Evolutionary conservation across 352 stramenopile genomes (phyloP).

Genomic region (Phytophthora ohioensis): DNA sequence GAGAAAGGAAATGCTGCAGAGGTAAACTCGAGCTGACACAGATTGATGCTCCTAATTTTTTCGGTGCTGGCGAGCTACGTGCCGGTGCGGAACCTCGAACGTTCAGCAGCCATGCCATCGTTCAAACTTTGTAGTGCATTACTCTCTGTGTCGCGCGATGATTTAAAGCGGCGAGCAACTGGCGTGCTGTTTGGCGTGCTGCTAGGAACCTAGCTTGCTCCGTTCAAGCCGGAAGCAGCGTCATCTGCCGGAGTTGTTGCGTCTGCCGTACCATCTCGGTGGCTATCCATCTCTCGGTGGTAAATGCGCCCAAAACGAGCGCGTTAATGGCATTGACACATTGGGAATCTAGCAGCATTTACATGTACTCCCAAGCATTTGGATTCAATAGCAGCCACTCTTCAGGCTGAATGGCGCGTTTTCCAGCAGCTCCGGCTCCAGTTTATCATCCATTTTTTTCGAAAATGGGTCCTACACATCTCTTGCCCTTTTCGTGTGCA

Average conservation of each 20-base stretch:
- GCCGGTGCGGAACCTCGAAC: neutral
- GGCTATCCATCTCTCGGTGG: neutral
- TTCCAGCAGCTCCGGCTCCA: neutral
- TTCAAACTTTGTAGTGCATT: no score
- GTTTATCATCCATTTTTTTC: neutral
- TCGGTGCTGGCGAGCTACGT: neutral
- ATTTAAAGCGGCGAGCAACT: slow-evolving; percentile 6
- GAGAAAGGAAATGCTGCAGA: neutral
- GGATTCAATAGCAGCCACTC: no score
- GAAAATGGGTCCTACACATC: slow-evolving; percentile 31
- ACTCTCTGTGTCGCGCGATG: neutral
- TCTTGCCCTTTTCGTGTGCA: slow-evolving; percentile 33
- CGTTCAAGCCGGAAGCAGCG: neutral
- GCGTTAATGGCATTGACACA: neutral
- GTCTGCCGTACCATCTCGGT: slow-evolving; percentile 1
- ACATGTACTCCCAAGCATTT: no score
- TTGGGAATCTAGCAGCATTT: no score
- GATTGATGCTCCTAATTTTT: neutral
- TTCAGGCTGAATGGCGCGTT: neutral
- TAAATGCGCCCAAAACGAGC: neutral
- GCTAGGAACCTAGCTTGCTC: neutral
- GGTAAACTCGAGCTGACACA: neutral
- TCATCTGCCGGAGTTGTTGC: slow-evolving; percentile 1
- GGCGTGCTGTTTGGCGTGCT: neutral
- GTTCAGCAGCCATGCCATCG: neutral